These are phyloP conservation scores for Pseudogymnoascus destructans DNA, from an alignment of 2,329 filamentous ascomycete genomes.

Conservation along the genomic window DNA sequence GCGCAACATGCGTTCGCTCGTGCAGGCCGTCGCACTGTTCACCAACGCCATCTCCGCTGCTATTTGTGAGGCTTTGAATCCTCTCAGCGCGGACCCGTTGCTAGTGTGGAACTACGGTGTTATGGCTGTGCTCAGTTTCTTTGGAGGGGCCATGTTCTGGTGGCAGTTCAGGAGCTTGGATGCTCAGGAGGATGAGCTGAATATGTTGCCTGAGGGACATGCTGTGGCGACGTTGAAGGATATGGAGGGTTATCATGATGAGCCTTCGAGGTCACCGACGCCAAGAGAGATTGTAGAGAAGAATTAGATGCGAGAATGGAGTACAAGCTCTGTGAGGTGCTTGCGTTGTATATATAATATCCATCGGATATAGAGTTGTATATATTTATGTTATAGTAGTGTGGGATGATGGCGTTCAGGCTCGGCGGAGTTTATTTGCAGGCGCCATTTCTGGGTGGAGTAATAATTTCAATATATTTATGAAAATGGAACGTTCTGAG, in stretches of 20 bases:
- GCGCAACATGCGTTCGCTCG: constrained; percentile 51
- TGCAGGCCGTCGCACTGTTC: constrained; percentile 43
- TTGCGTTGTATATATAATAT: not conserved
- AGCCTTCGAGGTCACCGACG: not conserved
- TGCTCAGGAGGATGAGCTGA: constrained; percentile 24
- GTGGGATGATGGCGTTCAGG: constrained; percentile 24
- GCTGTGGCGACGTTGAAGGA: constrained; percentile 6
- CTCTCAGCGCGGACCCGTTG: constrained; percentile 31
- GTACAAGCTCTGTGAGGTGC: not conserved
- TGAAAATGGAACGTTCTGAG: not conserved
- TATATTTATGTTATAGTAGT: constrained; percentile 22
- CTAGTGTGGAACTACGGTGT: constrained; percentile 28
- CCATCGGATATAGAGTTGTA: not conserved
- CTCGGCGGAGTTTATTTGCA: constrained; percentile 17
- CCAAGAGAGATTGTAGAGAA: constrained; percentile 3
- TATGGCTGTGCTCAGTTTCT: constrained; percentile 19
- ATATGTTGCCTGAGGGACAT: constrained; percentile 16
- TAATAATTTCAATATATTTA: not conserved
- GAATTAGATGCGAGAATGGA: not conserved
- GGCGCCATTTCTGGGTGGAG: constrained; percentile 11
- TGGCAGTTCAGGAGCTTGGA: constrained; percentile 23
- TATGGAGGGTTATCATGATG: constrained; percentile 9
- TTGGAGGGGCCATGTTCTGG: constrained; percentile 23
- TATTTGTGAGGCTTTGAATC: constrained; percentile 32
- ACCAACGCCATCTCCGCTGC: constrained; percentile 45